Base-by-base conservation (phyloP, 2,329 filamentous ascomycete species). In the Aspergillus tamarii region DNA sequence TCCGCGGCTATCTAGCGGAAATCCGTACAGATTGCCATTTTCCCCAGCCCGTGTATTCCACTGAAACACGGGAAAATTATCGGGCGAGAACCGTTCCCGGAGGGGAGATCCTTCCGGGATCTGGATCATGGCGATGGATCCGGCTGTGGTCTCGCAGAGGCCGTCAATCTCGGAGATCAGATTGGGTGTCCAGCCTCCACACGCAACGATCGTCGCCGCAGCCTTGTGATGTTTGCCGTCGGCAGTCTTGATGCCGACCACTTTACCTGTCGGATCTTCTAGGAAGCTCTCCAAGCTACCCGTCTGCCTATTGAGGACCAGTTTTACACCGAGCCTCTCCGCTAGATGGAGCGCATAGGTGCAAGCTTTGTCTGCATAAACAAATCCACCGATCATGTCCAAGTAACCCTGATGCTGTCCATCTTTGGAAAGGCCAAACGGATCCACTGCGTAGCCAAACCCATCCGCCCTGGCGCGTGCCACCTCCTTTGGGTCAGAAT, bases 131-230 rank as follows among this genome's bases (percentile, higher is more conserved):
- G 78, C 76, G 3, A 85, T 80, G 0, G 78, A 80, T 0, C 83
- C 83, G 0, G 78, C 81, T 0, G 84, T 85, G 0, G 83, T 79
- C 67, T 86, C 83, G n/a, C 78, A 77, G 0, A 85, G 69, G 0
- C 72, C 72, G 50, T 82, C 78, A 0, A 82, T 69, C 10, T 77
- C 68, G 0, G 82, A 80, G 1, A 84, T 57, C 1, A 84, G 65
- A 2, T 73, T 69, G 0, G 81, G 82, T 0, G 82, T 84, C 77
- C 81, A 83, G 1, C 78, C 77, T 1, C 82, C 82, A 56, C 79
- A 79, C 0, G 81, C 80, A 39, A 83, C 66, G 46, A 83, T 73
- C 4, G 73, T 75, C 10, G 81, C 53, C 1, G 62, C 68, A 0
- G 81, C 77, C 1, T 21, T 8, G 59, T 82, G 77, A 0, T 59